A percentile compares a stretch with the other conserved stretches of the same genome.
These are phyloP conservation scores for Cryptosporidium canis DNA, from an alignment of 169 alveolate species.

Conservation along the genomic window DNA sequence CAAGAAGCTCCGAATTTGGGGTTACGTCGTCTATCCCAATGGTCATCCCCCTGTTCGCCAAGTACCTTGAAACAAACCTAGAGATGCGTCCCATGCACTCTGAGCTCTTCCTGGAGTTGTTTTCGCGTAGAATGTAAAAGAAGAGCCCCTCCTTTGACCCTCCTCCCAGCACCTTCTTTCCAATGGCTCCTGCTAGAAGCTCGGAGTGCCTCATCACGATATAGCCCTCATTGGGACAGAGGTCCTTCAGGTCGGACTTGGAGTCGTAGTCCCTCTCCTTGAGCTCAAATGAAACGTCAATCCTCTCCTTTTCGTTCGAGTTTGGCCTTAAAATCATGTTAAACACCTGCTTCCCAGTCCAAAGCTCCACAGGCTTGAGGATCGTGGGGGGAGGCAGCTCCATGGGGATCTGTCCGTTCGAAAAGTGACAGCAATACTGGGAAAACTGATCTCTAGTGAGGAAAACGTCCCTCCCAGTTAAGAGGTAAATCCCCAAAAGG, in stretches of 20 bases:
- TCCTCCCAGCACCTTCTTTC: constrained; percentile 86
- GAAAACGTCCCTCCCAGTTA: constrained; percentile 95
- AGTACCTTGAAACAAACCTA: constrained; percentile 94
- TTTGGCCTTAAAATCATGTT: constrained; percentile 93
- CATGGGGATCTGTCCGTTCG: constrained; percentile 88
- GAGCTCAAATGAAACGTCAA: constrained; percentile 87
- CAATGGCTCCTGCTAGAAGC: constrained; percentile 94
- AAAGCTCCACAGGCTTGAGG: constrained; percentile 93
- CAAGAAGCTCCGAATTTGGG: constrained; percentile 83
- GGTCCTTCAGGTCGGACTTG: constrained; percentile 76
- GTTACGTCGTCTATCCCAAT: constrained; percentile 98
- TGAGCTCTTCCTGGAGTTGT: constrained; percentile 90
- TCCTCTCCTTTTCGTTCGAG: constrained; percentile 79
- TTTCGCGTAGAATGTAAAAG: constrained; percentile 91
- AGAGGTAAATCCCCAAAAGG: constrained; percentile 85
- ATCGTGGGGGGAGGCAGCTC: constrained; percentile 95
- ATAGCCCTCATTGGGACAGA: constrained; percentile 95
- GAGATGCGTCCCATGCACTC: constrained; percentile 95
- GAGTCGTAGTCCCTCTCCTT: constrained; percentile 89
- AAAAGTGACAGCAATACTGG: constrained; percentile 90
- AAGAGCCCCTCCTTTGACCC: constrained; percentile 93
- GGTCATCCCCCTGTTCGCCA: constrained; percentile 96
- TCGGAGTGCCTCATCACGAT: constrained; percentile 94
- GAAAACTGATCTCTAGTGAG: constrained; percentile 91
- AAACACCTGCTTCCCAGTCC: constrained; percentile 99